Evolutionary conservation across 352 stramenopile species (phyloP), one percentile per base, ranked within the genome.

Genomic region (Globisporangium paddicum): DNA sequence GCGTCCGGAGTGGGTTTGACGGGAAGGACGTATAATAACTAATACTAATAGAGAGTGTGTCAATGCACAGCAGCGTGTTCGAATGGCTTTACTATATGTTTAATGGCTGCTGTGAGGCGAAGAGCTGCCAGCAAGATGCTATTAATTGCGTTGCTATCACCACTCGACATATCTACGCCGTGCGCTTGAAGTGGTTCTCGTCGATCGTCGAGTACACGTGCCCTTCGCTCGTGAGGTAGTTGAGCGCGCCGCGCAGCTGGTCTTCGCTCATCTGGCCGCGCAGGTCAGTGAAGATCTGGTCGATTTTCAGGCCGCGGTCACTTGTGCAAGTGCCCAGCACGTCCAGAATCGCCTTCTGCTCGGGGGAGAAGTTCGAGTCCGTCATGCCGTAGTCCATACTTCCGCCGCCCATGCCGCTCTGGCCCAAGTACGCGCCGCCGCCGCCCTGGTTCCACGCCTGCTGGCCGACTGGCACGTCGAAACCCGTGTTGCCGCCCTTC

Each of bases 151-250:
- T n/a, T n/a, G n/a, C n/a, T n/a, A n/a, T n/a, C n/a, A n/a, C n/a
- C n/a, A n/a, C n/a, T n/a, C n/a, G n/a, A n/a, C n/a, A n/a, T n/a
- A n/a, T 45, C 58, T 93, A 93, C 16, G 80, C 73, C 30, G 89
- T 96, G 34, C 86, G 79, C 69, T 90, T 93, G 67, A 93, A 95
- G 70, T 96, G 88, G 68, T 95, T 82, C 62, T 96, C 87, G 63
- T 96, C 89, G 66, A 96, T 94, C 23, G 89, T 96, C 55, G 86
- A 95, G 77, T 96, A 96, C 52, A 96, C 82, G 58, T 95, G 83
- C 38, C 89, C 87, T 63, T 96, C 89, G 64, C 77, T 91, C 21
- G 76, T 95, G 45, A 96, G 77, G 63, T 90, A 86, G 57, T 90
- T 75, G 57, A 96, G 77, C 53, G 72, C 82, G 37, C 74, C 77